Percentiles rank a stretch among this genome's conserved stretches.
Evolutionary conservation across 2,329 filamentous ascomycete species (phyloP).

Genomic region (Sordariomycetes sp.): DNA sequence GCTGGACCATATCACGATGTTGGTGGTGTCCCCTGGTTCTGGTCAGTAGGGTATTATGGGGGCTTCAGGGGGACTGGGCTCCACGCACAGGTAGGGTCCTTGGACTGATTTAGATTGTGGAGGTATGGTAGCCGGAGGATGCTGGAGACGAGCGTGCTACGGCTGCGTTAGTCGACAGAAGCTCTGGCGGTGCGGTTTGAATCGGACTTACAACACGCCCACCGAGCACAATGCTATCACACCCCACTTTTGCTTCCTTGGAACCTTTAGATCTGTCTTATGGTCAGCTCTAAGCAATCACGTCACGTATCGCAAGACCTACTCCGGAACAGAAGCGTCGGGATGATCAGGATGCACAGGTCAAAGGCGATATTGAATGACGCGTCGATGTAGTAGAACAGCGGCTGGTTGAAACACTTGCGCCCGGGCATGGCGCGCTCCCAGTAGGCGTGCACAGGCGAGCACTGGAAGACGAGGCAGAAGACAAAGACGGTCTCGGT

Average conservation of each 20-base stretch:
- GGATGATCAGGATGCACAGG: neutral
- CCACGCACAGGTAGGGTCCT: neutral
- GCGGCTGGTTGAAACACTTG: neutral
- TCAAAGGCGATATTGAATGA: neutral
- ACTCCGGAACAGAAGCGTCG: neutral
- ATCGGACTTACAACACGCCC: neutral
- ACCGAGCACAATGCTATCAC: neutral
- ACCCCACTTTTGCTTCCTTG: neutral
- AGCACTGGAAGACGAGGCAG: neutral
- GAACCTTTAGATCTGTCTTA: neutral
- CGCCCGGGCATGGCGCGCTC: neutral
- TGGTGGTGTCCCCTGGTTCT: neutral
- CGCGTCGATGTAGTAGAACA: neutral
- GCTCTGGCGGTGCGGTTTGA: too few relatives aligned
- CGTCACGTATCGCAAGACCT: neutral
- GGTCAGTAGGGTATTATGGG: neutral
- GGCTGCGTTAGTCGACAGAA: neutral
- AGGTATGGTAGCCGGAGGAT: neutral
- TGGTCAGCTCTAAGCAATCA: too few relatives aligned
- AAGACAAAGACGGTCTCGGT: neutral
- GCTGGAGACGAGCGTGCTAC: neutral
- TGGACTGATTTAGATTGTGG: neutral
- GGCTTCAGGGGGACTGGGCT: neutral
- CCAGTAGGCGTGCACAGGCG: neutral
- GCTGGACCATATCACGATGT: neutral